A percentile compares a stretch with the other conserved stretches of the same genome.
Evolutionary conservation across 2,329 filamentous ascomycete genomes (phyloP).

Genomic region (Phialophora tarda): DNA sequence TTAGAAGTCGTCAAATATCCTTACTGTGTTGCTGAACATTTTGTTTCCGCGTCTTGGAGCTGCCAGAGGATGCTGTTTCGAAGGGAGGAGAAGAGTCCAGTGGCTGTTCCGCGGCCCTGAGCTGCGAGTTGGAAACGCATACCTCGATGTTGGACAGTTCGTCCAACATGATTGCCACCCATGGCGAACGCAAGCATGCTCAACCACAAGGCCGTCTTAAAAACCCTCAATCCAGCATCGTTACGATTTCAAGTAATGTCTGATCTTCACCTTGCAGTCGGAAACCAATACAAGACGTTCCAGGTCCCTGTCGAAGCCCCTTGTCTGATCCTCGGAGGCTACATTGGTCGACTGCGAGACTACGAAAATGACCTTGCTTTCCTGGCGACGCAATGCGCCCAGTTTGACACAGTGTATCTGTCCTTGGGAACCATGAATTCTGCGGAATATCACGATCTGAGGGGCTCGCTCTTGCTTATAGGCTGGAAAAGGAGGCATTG

Average conservation of each 20-base stretch:
- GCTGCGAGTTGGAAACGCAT: too few species aligned
- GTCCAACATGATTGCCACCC: too few species aligned
- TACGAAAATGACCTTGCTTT: conserved; percentile 40
- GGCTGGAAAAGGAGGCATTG: conserved; percentile 42
- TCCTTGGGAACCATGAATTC: conserved; percentile 49
- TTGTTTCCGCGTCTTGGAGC: too few species aligned
- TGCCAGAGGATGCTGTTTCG: too few species aligned
- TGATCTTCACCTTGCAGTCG: conserved; percentile 42
- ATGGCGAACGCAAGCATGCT: not conserved
- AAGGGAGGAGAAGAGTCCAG: too few species aligned
- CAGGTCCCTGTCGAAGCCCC: conserved; percentile 35
- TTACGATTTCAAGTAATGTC: conserved; percentile 40
- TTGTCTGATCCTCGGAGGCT: conserved; percentile 42
- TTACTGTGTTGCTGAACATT: too few species aligned
- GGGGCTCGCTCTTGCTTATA: conserved; percentile 39
- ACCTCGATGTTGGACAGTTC: too few species aligned
- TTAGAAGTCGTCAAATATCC: too few species aligned
- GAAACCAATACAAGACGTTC: conserved; percentile 38
- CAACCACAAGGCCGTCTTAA: not conserved
- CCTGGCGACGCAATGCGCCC: conserved; percentile 38
- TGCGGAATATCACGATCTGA: conserved; percentile 40
- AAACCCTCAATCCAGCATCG: not conserved
- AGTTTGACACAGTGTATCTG: conserved; percentile 42
- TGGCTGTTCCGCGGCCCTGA: too few species aligned
- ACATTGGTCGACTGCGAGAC: conserved; percentile 44